Base-by-base conservation (phyloP, 2,329 filamentous ascomycete genomes). In the Metarhizium brunneum region DNA sequence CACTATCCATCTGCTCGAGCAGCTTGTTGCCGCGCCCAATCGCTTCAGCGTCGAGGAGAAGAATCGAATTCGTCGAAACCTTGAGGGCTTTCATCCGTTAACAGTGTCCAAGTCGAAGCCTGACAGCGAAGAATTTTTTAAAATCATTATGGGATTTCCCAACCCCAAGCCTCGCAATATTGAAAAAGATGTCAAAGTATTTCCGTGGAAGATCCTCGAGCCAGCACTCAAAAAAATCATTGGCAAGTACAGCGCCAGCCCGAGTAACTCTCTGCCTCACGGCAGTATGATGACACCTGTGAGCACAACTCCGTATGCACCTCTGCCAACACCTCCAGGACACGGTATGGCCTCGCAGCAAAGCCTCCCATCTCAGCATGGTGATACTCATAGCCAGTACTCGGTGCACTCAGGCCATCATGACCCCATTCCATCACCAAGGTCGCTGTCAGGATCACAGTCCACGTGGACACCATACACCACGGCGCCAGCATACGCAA, bases 161-260 rank as follows among this genome's bases (percentile, higher is more conserved):
- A 89, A 87, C 58, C 94, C 94, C 2, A 97, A 97, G 73, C 94
- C 94, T 18, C 82, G 94, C 59, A 96, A 97, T 67, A 99, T 99
- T 61, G 94, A 97, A 76, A 99, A 99, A 75, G 92, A 97, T 66
- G 92, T 99, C 68, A 99, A 99, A 74, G 94, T 97, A 13, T 99
- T 97, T 67, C 87, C 91, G 4, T 99, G 94, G 94, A 94, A 91
- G 71, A 90, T 94, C 58, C 79, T 99, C 48, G 82, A 83, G 51
- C 82, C 85, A 58, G 92, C 94, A 0, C 79, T 99, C 61, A 95
- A 95, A 80, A 99, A 99, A 78, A 97, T 99, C 66, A 95, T 99
- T 68, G 86, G 90, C 65, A 99, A 99, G 87, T 99, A 97, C 69
- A 81, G 77, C 65, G 77, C 77, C n/a, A 77, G 69, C 59, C 75